Evolutionary conservation across 331 rosid genomes (phyloP).

Genomic region (Cydonia oblonga): DNA sequence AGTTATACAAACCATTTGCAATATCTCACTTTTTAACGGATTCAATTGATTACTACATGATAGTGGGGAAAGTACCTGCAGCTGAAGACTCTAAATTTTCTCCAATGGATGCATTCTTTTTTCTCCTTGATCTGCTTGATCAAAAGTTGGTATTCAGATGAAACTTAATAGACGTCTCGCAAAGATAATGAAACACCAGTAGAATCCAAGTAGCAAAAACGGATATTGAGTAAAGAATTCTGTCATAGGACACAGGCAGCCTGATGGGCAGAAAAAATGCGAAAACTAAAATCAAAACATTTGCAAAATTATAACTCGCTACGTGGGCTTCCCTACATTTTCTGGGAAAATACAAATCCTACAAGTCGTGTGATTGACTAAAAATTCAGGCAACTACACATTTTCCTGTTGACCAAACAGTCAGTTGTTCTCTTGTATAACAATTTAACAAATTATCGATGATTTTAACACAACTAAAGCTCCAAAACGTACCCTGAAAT

Average conservation of each 20-base stretch:
- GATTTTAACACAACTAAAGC: not conserved
- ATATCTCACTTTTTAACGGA: not conserved
- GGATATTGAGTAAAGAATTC: not conserved
- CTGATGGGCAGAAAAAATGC: not conserved
- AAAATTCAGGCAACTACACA: not conserved
- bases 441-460: not conserved
- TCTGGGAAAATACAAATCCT: not conserved
- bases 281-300: not conserved
- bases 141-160: conserved; percentile 15
- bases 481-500: not conserved
- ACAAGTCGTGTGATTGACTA: not conserved
- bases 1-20: not conserved
- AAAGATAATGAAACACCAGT: not conserved
- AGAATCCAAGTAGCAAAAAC: not conserved
- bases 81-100: conserved; percentile 68
- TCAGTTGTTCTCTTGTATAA: not conserved
- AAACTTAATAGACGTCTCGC: not conserved
- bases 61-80: conserved; percentile 37
- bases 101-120: conserved; percentile 75
- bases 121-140: conserved; percentile 76
- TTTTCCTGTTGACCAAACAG: not conserved
- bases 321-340: not conserved
- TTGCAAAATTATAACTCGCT: not conserved
- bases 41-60: not conserved
- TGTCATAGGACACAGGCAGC: not conserved